Evolutionary conservation across 2,329 filamentous ascomycete species (phyloP).

Genomic region (Pseudopithomyces chartarum): DNA sequence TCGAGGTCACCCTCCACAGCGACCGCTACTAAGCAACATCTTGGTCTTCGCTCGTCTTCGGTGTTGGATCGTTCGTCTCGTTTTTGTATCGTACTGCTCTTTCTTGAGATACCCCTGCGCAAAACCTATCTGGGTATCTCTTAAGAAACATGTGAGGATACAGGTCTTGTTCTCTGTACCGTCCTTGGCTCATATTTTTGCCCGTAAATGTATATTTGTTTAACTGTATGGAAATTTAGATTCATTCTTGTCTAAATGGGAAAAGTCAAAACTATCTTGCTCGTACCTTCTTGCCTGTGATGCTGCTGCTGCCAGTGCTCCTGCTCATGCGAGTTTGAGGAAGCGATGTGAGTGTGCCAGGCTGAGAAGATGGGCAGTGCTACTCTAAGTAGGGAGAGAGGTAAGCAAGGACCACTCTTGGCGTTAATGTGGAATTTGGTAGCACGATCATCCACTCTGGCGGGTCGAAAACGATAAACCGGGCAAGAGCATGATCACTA

Average conservation of each 20-base stretch:
- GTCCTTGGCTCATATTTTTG: constrained; percentile 9
- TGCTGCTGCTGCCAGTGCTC: too few species aligned
- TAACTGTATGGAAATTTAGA: constrained; percentile 26
- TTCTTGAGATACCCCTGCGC: constrained; percentile 26
- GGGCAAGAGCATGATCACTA: too few species aligned
- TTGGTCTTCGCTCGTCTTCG: constrained; percentile 14
- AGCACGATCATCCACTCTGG: background rate
- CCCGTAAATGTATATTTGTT: constrained; percentile 29
- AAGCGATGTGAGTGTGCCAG: background rate
- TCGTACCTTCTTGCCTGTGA: background rate
- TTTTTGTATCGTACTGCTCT: constrained; percentile 24
- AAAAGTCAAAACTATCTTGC: constrained; percentile 16
- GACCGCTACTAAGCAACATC: constrained; percentile 9
- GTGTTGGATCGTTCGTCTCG: constrained; percentile 19
- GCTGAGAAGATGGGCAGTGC: too few species aligned
- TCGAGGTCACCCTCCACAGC: constrained; percentile 30
- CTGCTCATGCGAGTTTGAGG: too few species aligned
- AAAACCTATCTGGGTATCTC: constrained; percentile 20
- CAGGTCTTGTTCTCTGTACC: constrained; percentile 14
- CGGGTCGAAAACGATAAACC: background rate
- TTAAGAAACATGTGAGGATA: constrained; percentile 18
- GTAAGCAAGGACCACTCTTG: too few species aligned
- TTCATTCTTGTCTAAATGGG: constrained; percentile 8
- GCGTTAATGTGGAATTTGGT: background rate
- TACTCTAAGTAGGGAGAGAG: too few species aligned